Base-by-base conservation (phyloP, 257 asterid species). In the Oldenlandia corymbosa region DNA sequence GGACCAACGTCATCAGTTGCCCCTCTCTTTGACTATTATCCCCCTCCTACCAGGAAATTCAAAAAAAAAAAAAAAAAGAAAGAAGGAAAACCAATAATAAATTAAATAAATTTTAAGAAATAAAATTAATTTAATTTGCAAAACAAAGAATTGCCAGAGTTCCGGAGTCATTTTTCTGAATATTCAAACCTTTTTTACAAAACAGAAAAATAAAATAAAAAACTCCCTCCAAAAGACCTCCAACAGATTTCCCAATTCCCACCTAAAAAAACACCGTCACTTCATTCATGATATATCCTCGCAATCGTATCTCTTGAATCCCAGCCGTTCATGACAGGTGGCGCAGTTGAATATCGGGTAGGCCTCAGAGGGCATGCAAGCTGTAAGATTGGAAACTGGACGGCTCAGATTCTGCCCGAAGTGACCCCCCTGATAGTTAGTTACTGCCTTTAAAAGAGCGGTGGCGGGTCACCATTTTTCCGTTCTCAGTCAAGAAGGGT, bases 321-420 rank as follows among this genome's bases (percentile, higher is more conserved):
- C 5, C n/a, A 36, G 60, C 79, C 83, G 68, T 71, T 42, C 51
- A 24, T 58, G 54, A 28, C 77, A 77, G 67, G 42, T 77, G 55
- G 65, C 66, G 31, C 56, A 66, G 67, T 67, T 69, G 49, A 12
- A 67, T 0, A 12, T 9, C 60, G 79, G 83, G 80, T 72, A 70
- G 52, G 23, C 18, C 30, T 12, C 10, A 21, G 13, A n/a, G 30
- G 13, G 21, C 60, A 68, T 52, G 37, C 30, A 31, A 2, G 31
- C 80, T 73, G 60, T 62, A 13, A 0, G 76, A 73, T 77, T 27
- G 23, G n/a, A 21, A 1, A 41, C 69, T 71, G 20, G 2, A 66
- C 32, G 82, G 70, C 43, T 12, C 12, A 51, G 14, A 47, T 62
- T 57, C 73, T 74, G 73, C 80, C 83, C 83, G 73, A 59, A 32